Conservation (phyloP, 129 eudicot species). For the Artemisia tridentata region DNA sequence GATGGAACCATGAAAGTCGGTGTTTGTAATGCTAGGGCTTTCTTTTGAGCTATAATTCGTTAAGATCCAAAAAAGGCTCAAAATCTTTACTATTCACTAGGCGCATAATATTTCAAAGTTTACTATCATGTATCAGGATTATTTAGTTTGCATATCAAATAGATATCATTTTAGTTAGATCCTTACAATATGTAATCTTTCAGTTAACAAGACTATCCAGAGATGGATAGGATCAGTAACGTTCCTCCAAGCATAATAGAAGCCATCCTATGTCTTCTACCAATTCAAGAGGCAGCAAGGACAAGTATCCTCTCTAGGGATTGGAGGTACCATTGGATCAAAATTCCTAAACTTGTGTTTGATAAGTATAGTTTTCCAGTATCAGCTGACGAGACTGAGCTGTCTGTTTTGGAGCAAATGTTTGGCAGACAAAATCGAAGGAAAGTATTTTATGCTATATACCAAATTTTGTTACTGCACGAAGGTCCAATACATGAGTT, state of each 20-base stretch:
- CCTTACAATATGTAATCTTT: too few species aligned
- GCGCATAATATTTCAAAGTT: too few species aligned
- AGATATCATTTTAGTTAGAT: too few species aligned
- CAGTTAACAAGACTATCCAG: too few species aligned
- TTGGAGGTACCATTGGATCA: slow-evolving; percentile 23
- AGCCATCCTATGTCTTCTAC: slow-evolving; percentile 15
- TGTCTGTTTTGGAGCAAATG: background rate
- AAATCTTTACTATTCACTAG: too few species aligned
- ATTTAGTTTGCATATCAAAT: too few species aligned
- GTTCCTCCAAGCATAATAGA: slow-evolving; percentile 15
- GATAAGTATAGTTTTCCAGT: background rate
- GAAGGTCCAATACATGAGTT: slow-evolving; percentile 16
- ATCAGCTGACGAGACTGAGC: background rate
- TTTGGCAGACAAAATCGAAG: background rate
- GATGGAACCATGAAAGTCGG: too few species aligned
- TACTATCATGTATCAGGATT: too few species aligned
- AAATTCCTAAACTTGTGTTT: slow-evolving; percentile 20
- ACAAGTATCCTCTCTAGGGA: slow-evolving; percentile 26
- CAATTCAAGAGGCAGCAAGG: slow-evolving; percentile 21
- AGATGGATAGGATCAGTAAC: slow-evolving; percentile 23
- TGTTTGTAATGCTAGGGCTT: too few species aligned
- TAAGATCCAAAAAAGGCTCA: too few species aligned
- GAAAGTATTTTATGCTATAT: slow-evolving; percentile 16
- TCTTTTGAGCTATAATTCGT: too few species aligned
- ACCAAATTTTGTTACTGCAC: slow-evolving; percentile 9